Base-by-base conservation (phyloP, 139 green algal species). In the Bryopsis sp. region DNA sequence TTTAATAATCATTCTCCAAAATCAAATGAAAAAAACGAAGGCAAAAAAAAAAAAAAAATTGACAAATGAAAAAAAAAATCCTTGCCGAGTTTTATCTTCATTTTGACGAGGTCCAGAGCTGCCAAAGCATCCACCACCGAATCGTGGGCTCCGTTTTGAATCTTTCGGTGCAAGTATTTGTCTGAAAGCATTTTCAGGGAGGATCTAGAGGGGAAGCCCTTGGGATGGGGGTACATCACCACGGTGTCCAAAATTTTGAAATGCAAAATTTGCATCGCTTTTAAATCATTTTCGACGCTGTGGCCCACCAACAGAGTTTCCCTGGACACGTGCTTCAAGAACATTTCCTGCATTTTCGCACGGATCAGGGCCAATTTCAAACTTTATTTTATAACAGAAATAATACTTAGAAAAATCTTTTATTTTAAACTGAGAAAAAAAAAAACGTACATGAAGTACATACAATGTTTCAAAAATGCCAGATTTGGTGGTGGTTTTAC, bases 261-360 rank as follows among this genome's bases (percentile, higher is more conserved):
- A 47, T 87, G 81, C 3, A 80, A 58, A 37, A 86, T 39, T 39
- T 77, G 69, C 2, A 86, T 54, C 8, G 39, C 37, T 2, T 63
- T 48, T 29, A 87, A 61, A 39, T 87, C 81, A 65, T 79, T 87
- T 39, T 87, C 70, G 46, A 86, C 58, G 6, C 76, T 80, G 64
- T 87, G 81, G 24, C 81, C 81, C 0, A 86, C 72, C 6, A 87
- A 62, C 22, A 87, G 77, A 2, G 80, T 86, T 32, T 74, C 68
- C 2, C 4, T 36, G 4, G 33, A 46, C 19, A 74, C 26, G 19
- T 59, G 36, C 5, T 3, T 5, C 54, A 64, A 70, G 65, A 74
- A 67, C 59, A 73, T 48, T n/a, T 65, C 58, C 68, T 74, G 50
- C 5, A n/a, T n/a, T n/a, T n/a, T n/a, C n/a, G n/a, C n/a, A n/a